Evolutionary conservation across 495 filamentous ascomycete genomes (phyloP), one percentile per base, ranked within the genome.

Genomic region (Penicillium verhagenii): DNA sequence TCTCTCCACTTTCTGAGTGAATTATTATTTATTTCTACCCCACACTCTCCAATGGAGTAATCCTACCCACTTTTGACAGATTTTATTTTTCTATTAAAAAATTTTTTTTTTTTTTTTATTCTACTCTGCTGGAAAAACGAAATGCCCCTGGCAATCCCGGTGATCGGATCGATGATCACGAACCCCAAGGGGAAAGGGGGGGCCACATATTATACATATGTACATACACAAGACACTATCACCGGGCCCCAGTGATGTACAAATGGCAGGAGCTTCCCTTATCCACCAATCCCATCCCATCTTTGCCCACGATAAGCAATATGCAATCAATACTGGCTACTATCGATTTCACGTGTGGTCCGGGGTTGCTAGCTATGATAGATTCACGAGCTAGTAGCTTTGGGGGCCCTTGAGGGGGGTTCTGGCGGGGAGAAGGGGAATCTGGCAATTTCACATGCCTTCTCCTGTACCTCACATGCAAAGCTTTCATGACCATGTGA

Each of bases 11-110:
- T 25, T 44, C 43, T 57, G 50, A 59, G 42, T 26, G 45, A 60
- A 42, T 54, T 54, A 42, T 54, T 54, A 39, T 53, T 53, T 50
- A 33, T 37, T 33, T 56, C 49, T 60, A 58, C 63, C 59, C 63
- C 59, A 63, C 59, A 65, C 50, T 64, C 28, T 37, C 37, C 51
- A 25, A 50, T 56, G 4, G 24, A 55, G 56, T 58, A 53, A 47
- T 23, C 8, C 16, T 53, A 53, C 45, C 56, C 56, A 58, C 56
- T 29, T 50, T 25, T 37, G 29, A 48, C 47, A 35, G 20, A 38
- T 37, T 37, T 28, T 11, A 16, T 26, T 31, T 9, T 21, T 48
- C 13, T 10, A 7, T n/a, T 4, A 23, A n/a, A n/a, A n/a, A n/a
- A n/a, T n/a, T n/a, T n/a, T n/a, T n/a, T n/a, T n/a, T n/a, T n/a